Percentiles rank a stretch among this genome's conserved stretches.
Conservation (phyloP, 2,329 filamentous ascomycete species). For the Helotiales sp. region DNA sequence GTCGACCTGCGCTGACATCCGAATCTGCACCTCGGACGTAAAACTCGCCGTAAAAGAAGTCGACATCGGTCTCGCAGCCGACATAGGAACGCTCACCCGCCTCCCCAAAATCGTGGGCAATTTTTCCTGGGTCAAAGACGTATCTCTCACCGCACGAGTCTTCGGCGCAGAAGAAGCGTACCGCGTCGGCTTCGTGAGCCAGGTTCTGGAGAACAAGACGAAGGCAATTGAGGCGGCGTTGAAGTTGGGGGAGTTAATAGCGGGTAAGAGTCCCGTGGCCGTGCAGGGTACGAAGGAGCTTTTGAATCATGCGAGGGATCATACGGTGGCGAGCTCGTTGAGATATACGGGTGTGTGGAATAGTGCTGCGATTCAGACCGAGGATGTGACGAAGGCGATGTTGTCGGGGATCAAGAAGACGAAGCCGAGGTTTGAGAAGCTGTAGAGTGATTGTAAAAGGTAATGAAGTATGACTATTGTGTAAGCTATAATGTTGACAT, state of each 20-base stretch:
- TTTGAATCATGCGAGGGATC: conserved; percentile 80
- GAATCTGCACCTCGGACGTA: conserved; percentile 64
- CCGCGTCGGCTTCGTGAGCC: conserved; percentile 71
- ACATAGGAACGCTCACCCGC: conserved; percentile 76
- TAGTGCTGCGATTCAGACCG: conserved; percentile 77
- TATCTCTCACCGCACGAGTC: conserved; percentile 71
- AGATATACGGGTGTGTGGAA: conserved; percentile 91
- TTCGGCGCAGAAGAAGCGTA: conserved; percentile 73
- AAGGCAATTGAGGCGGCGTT: conserved; percentile 66
- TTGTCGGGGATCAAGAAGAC: conserved; percentile 77
- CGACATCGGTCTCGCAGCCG: conserved; percentile 79
- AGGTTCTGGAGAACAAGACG: conserved; percentile 66
- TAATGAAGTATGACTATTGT: neutral
- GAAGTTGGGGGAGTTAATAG: conserved; percentile 67
- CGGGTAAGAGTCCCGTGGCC: conserved; percentile 84
- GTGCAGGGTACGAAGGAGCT: conserved; percentile 88
- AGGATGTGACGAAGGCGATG: conserved; percentile 76
- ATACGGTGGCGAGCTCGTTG: conserved; percentile 76
- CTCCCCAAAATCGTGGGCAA: conserved; percentile 76
- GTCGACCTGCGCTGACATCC: conserved; percentile 71
- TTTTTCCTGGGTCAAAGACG: conserved; percentile 79
- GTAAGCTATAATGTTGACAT: no score
- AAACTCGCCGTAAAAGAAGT: conserved; percentile 79
- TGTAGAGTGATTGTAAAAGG: conserved; percentile 52
- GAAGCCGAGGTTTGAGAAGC: conserved; percentile 82